Evolutionary conservation across 129 eudicot genomes (phyloP).

Genomic region (Centella asiatica): DNA sequence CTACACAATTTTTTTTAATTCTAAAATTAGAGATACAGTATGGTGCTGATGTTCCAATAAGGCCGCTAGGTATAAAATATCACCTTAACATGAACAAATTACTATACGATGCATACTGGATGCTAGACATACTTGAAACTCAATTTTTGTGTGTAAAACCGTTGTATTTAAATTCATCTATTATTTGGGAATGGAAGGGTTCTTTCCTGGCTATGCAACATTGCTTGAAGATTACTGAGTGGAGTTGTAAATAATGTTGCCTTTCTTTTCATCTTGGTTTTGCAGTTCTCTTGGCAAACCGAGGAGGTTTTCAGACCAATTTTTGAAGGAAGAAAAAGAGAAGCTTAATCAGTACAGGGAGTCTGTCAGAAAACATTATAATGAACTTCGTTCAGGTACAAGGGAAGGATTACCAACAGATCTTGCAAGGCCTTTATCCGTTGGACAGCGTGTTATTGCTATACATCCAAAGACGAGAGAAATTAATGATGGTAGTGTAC

Average conservation of each 20-base stretch:
- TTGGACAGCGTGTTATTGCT: constrained; percentile 84
- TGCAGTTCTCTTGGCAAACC: constrained; percentile 98
- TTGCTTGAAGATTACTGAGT: background rate
- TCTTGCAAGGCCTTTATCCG: constrained; percentile 82
- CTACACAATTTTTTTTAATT: no score
- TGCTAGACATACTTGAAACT: no score
- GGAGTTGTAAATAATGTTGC: background rate
- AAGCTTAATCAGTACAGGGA: constrained; percentile 78
- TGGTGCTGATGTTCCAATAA: no score
- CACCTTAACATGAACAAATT: no score
- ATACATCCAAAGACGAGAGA: constrained; percentile 87
- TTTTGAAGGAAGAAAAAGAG: constrained; percentile 82
- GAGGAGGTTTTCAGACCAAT: constrained; percentile 76
- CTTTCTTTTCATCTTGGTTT: constrained; percentile 11
- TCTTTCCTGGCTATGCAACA: constrained; percentile 5
- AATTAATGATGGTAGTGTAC: constrained; percentile 79
- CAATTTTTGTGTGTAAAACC: no score
- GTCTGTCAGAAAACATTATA: constrained; percentile 79
- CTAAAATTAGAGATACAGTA: no score
- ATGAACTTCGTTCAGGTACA: constrained; percentile 74
- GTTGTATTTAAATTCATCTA: no score
- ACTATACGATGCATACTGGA: no score
- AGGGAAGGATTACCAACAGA: constrained; percentile 92
- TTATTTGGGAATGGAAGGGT: no score
- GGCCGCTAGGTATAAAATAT: no score